Percentiles rank a stretch among this genome's conserved stretches.
These are phyloP conservation scores for Coemansia sp. DNA, from an alignment of 192 early-diverging fungal species.

Conservation along the genomic window DNA sequence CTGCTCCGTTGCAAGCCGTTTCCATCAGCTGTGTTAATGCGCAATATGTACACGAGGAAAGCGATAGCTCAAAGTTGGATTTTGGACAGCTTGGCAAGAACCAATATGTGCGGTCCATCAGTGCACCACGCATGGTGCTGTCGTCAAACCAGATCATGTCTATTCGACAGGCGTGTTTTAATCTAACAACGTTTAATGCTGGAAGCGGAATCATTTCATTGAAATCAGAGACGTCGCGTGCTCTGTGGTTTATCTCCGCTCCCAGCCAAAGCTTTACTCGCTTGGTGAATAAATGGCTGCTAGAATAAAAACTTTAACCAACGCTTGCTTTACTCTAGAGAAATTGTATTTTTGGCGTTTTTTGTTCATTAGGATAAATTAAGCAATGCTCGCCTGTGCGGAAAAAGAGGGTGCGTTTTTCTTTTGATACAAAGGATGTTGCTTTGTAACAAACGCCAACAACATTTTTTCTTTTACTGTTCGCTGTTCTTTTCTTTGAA, in stretches of 20 bases:
- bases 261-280: not conserved
- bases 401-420: no score
- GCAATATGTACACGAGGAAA: not conserved
- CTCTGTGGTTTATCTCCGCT: not conserved
- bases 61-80: not conserved
- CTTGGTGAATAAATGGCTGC: not conserved
- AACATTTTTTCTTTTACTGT: no score
- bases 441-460: no score
- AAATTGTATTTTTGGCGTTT: no score
- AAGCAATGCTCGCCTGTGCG: no score
- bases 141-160: slow-evolving; percentile 12
- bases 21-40: slow-evolving; percentile 6
- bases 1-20: slow-evolving; percentile 8
- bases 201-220: not conserved
- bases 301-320: slow-evolving; percentile 1
- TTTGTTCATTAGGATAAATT: no score
- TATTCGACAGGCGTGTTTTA: slow-evolving; percentile 22
- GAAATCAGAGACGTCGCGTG: not conserved
- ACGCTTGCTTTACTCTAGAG: no score
- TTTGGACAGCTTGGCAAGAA: slow-evolving; percentile 14
- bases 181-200: slow-evolving; percentile 7
- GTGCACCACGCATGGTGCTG: slow-evolving; percentile 14
- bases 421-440: no score
- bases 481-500: no score
- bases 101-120: slow-evolving; percentile 16